Evolutionary conservation across 108 stramenopile species (phyloP).

Genomic region (Pseudonitzschia multistriata): DNA sequence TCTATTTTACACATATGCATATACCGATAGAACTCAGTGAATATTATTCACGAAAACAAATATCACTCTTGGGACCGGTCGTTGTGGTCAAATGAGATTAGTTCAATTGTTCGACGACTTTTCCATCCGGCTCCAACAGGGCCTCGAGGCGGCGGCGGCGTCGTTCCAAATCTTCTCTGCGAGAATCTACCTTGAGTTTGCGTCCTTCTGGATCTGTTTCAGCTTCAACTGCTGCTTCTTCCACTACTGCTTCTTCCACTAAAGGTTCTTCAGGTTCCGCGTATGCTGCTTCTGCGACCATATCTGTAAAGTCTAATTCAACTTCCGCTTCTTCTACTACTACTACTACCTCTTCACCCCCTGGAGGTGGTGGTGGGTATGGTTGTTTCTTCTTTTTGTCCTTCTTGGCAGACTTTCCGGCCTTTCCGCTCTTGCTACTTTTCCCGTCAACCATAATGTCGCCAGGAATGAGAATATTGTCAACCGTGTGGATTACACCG

Average conservation of each 20-base stretch:
- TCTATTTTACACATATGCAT: too few relatives aligned
- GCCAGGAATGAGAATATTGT: background rate
- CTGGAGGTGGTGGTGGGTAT: background rate
- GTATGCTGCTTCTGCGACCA: background rate
- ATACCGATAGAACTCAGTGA: too few relatives aligned
- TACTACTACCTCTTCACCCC: background rate
- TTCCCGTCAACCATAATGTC: background rate
- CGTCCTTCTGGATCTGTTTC: background rate
- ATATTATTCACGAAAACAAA: too few relatives aligned
- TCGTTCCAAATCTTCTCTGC: background rate
- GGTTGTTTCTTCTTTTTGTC: background rate
- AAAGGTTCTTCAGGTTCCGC: background rate
- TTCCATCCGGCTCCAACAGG: background rate
- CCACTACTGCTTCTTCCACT: too few relatives aligned
- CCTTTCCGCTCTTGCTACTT: background rate
- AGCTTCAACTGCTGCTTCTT: background rate
- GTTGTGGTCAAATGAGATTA: too few relatives aligned
- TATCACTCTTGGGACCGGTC: too few relatives aligned
- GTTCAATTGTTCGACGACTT: too few relatives aligned
- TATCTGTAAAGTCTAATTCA: background rate
- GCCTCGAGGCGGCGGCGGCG: background rate
- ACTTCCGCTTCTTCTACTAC: background rate
- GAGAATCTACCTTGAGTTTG: background rate
- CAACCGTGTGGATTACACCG: background rate
- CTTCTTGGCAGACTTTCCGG: background rate